Conservation (phyloP, 371 early-diverging fungal genomes). For the Lichtheimia ornata region DNA sequence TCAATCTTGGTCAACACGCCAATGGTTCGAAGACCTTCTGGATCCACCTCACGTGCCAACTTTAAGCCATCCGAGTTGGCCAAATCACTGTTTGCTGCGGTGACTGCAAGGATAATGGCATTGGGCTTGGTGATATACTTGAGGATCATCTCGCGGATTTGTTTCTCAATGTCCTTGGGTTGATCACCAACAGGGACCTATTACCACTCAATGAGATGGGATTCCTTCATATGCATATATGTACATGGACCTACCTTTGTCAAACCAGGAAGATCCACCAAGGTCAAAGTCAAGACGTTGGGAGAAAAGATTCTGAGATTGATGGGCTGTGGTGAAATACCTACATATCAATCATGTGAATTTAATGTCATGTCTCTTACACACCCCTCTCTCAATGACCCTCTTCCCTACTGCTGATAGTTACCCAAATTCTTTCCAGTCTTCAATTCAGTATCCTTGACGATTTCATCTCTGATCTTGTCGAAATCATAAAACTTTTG, state of each 20-base stretch:
- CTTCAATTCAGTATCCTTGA: constrained; percentile 90
- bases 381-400: too few species aligned
- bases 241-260: constrained; percentile 73
- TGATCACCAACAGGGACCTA: constrained; percentile 97
- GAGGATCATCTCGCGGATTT: constrained; percentile 95
- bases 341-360: constrained; percentile 21
- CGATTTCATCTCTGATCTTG: constrained; percentile 94
- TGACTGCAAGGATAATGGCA: constrained; percentile 97
- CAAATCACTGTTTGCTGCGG: constrained; percentile 98
- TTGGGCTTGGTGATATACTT: constrained; percentile 95
- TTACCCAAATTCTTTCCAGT: constrained; percentile 88
- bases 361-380: neutral
- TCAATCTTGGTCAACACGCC: constrained; percentile 99
- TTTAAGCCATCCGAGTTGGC: constrained; percentile 99
- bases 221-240: neutral
- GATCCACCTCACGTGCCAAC: constrained; percentile 96
- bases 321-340: constrained; percentile 93
- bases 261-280: constrained; percentile 98
- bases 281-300: constrained; percentile 94
- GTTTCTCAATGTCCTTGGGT: constrained; percentile 98
- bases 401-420: neutral
- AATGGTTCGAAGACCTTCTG: constrained; percentile 97
- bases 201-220: neutral
- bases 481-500: constrained; percentile 92
- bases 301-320: constrained; percentile 95